These are phyloP conservation scores for Acanthamoeba culbertsoni DNA, from an alignment of 208 protist species.

Conservation along the genomic window DNA sequence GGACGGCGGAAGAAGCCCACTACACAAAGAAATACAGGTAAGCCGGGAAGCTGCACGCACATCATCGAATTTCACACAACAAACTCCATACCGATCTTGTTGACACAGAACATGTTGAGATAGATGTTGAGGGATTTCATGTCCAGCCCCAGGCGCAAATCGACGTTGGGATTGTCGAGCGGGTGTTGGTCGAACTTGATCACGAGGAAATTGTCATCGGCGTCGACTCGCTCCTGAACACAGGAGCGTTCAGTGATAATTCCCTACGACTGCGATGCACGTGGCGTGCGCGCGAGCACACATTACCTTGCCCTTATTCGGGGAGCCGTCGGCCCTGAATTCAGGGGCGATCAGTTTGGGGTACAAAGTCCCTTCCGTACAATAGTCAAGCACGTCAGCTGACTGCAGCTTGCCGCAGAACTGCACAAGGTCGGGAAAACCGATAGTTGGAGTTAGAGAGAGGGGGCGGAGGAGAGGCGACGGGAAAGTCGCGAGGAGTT, in stretches of 20 bases:
- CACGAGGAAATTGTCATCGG: background rate
- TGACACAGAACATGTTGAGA: constrained; percentile 39
- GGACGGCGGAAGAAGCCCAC: constrained; percentile 8
- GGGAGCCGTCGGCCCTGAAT: background rate
- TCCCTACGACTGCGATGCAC: too few species aligned
- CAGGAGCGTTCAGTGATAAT: background rate
- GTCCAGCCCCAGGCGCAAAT: background rate
- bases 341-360: background rate
- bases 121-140: constrained; percentile 44
- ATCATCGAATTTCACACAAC: background rate
- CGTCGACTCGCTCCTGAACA: background rate
- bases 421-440: background rate
- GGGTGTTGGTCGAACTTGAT: constrained; percentile 7
- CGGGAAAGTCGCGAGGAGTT: too few species aligned
- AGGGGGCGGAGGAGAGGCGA: too few species aligned
- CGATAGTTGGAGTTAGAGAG: too few species aligned
- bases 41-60: background rate
- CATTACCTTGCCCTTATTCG: background rate
- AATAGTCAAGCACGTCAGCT: constrained; percentile 46
- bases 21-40: background rate
- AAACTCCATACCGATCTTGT: constrained; percentile 29
- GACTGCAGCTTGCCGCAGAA: constrained; percentile 38
- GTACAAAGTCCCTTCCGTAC: constrained; percentile 27
- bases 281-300: too few species aligned
- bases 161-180: constrained; percentile 2